Base-by-base conservation (phyloP, 225 moss, liverwort and hornwort genomes). In the Physcomitrium patens region DNA sequence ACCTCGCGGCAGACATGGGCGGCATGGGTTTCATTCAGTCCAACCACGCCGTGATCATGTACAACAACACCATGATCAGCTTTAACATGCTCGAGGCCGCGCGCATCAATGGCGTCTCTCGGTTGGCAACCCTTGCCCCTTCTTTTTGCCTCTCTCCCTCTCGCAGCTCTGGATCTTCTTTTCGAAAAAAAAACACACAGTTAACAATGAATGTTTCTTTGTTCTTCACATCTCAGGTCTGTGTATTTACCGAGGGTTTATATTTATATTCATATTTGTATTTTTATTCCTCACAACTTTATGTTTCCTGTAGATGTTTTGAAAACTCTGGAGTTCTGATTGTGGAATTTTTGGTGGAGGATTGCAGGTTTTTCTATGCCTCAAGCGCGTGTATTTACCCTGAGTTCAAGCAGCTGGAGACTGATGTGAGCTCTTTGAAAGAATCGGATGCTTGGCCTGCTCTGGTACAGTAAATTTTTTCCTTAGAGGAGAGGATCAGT, bases 401-500 rank as follows among this genome's bases (percentile, higher is more conserved):
- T 0, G 96, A 96, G 74, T 96, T 91, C 75, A 96, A 96, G 88
- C 96, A 96, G 77, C 69, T 96, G 86, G 92, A 96, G 31, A 86
- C 85, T 0, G 90, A 87, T 77, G 90, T 83, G 76, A 89, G 65
- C 73, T 89, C 85, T 51, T 75, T 96, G 74, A 96, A 96, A 87
- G 96, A 96, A 76, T 83, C 92, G 2, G 96, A 96, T 46, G 96
- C 96, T 0, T 96, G 96, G 96, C 96, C 96, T 59, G 96, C 96
- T 24, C 84, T 94, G 89, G 96, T 96, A 87, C 61, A 78, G 50
- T 20, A 4, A 37, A 37, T 0, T 4, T 3, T 37, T 37, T 4
- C 0, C 31, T 37, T 3, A 37, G 4, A 37, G 31, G 31, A 37
- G 31, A 37, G 24, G 24, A 24, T 24, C 24, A 24, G 24, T 24